Percentiles rank a stretch among this genome's conserved stretches.
These are phyloP conservation scores for Phialophora chinensis DNA, from an alignment of 2,329 filamentous ascomycete genomes.

Conservation along the genomic window DNA sequence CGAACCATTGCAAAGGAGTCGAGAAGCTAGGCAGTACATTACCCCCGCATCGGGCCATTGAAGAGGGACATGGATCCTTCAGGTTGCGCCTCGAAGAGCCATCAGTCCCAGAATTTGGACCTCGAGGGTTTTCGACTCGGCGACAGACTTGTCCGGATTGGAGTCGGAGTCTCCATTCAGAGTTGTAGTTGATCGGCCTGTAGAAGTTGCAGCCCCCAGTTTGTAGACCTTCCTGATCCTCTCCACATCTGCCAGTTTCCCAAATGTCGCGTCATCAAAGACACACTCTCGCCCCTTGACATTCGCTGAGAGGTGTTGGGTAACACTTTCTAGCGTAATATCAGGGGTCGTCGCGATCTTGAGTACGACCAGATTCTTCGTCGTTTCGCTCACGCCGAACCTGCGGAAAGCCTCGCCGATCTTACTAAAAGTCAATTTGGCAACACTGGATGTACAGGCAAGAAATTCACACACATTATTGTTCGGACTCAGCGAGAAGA, in stretches of 20 bases:
- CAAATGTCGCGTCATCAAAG: conserved; percentile 69
- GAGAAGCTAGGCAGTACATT: not conserved
- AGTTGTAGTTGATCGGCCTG: conserved; percentile 40
- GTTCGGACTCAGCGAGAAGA: conserved; percentile 77
- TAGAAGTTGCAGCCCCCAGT: conserved; percentile 57
- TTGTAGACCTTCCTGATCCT: conserved; percentile 88
- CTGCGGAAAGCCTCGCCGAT: conserved; percentile 90
- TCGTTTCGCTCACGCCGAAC: conserved; percentile 78
- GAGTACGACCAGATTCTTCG: conserved; percentile 75
- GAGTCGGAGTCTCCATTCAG: conserved; percentile 12
- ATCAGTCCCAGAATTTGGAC: conserved; percentile 75
- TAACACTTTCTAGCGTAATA: conserved; percentile 55
- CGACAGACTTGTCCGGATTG: conserved; percentile 6
- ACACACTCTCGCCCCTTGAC: conserved; percentile 66
- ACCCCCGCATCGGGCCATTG: not conserved
- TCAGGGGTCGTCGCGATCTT: conserved; percentile 70
- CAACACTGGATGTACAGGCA: conserved; percentile 8
- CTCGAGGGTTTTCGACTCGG: conserved; percentile 65
- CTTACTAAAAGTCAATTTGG: conserved; percentile 52
- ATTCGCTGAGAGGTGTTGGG: conserved; percentile 65
- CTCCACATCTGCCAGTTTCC: conserved; percentile 64
- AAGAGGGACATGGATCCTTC: conserved; percentile 25
- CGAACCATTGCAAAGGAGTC: not conserved
- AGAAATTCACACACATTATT: conserved; percentile 69
- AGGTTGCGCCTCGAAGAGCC: conserved; percentile 70